Evolutionary conservation across 2,329 filamentous ascomycete genomes (phyloP).

Genomic region (Colletotrichum plurivorum): DNA sequence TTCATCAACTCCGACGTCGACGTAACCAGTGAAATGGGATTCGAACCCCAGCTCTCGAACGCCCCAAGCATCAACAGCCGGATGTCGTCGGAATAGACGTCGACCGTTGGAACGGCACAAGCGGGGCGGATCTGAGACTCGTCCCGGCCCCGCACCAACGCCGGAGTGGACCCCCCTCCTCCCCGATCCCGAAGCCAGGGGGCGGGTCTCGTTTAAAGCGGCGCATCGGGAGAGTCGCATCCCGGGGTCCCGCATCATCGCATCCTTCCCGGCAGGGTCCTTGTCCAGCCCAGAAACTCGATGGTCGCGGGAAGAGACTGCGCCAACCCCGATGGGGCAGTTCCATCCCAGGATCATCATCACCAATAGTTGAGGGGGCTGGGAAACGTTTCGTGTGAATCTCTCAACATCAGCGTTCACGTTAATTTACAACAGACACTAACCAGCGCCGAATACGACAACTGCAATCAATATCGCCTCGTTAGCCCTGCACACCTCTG

Average conservation of each 20-base stretch:
- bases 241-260: background rate
- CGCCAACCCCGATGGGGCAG: background rate
- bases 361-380: conserved; percentile 5
- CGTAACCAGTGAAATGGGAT: too few species aligned
- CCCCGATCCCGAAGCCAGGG: background rate
- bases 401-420: background rate
- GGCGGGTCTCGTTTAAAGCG: background rate
- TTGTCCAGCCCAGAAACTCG: background rate
- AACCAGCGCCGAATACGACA: conserved; percentile 8
- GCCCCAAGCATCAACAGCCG: background rate
- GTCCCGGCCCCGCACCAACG: background rate
- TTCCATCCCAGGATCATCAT: background rate
- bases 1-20: too few species aligned
- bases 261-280: background rate
- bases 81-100: background rate
- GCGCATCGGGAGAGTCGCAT: background rate
- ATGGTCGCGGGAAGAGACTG: background rate
- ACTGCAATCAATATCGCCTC: background rate
- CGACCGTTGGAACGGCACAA: background rate
- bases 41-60: too few species aligned
- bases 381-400: background rate
- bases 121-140: conserved; percentile 6
- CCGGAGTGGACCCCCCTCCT: background rate
- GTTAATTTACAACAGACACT: background rate
- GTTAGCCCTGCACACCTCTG: conserved; percentile 21